Conservation (phyloP, 768 basidiomycete species). For the Suillus paluster region DNA sequence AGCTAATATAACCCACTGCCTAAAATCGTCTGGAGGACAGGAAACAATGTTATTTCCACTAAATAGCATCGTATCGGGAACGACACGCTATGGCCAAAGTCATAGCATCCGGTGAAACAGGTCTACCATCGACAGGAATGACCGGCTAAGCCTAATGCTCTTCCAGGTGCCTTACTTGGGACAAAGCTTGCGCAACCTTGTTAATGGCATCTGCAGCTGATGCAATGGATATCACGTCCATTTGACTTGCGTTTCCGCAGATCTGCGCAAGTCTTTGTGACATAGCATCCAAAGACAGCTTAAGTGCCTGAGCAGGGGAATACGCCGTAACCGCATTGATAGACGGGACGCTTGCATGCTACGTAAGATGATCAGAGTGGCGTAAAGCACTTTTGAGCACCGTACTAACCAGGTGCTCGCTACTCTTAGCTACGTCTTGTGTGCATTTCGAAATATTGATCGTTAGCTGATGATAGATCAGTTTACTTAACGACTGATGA, state of each 20-base stretch:
- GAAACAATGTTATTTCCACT: neutral
- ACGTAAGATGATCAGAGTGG: constrained; percentile 11
- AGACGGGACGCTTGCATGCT: constrained; percentile 23
- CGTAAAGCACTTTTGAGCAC: neutral
- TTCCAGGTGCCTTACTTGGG: constrained; percentile 61
- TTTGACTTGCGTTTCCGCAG: constrained; percentile 38
- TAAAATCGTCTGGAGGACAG: neutral
- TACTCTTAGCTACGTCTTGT: constrained; percentile 19
- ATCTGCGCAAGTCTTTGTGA: constrained; percentile 53
- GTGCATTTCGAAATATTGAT: constrained; percentile 21
- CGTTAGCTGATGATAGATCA: constrained; percentile 21
- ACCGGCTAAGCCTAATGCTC: constrained; percentile 31
- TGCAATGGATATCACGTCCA: constrained; percentile 56
- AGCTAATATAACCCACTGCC: neutral
- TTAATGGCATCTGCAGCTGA: constrained; percentile 69
- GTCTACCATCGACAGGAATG: neutral
- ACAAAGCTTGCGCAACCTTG: constrained; percentile 66
- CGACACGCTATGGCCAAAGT: neutral
- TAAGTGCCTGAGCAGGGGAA: constrained; percentile 51
- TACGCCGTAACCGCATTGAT: constrained; percentile 17
- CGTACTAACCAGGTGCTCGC: constrained; percentile 20
- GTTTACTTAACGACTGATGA: constrained; percentile 11
- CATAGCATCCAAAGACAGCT: constrained; percentile 54
- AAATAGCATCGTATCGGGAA: neutral
- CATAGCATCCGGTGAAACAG: neutral